A percentile compares a stretch with the other conserved stretches of the same genome.
Evolutionary conservation across 306 rosid genomes (phyloP).

Genomic region (Gastrolobium villosum): DNA sequence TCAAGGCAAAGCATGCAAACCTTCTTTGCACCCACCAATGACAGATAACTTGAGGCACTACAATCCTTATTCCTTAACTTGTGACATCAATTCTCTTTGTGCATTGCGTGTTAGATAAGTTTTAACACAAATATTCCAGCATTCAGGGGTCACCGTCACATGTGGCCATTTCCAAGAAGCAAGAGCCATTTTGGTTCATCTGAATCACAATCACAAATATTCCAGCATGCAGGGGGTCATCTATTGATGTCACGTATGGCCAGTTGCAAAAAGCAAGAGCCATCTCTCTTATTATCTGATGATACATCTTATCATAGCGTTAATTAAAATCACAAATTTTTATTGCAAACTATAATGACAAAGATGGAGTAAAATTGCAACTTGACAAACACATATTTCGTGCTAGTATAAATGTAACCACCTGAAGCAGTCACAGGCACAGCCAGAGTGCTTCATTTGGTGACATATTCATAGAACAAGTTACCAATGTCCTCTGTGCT

Average conservation of each 20-base stretch:
- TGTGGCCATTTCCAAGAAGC: neutral
- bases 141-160: neutral
- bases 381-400: neutral
- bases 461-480: slow-evolving; percentile 36
- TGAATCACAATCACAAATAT: slow-evolving; percentile 24
- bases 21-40: neutral
- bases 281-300: slow-evolving; percentile 7
- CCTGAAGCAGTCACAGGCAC: neutral
- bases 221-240: slow-evolving; percentile 42
- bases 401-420: slow-evolving; percentile 27
- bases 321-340: neutral
- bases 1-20: neutral
- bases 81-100: slow-evolving; percentile 35
- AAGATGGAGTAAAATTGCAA: neutral
- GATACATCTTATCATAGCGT: slow-evolving; percentile 8
- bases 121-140: slow-evolving; percentile 7
- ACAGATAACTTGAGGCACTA: neutral
- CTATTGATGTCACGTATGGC: slow-evolving; percentile 18
- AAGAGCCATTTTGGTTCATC: slow-evolving; percentile 10
- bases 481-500: slow-evolving; percentile 46
- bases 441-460: slow-evolving; percentile 48
- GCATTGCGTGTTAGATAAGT: slow-evolving; percentile 30
- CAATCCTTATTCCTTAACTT: neutral
- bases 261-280: slow-evolving; percentile 12
- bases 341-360: too few relatives aligned